These are phyloP conservation scores for Metrosideros polymorpha DNA, from an alignment of 441 rosid genomes.

Conservation along the genomic window DNA sequence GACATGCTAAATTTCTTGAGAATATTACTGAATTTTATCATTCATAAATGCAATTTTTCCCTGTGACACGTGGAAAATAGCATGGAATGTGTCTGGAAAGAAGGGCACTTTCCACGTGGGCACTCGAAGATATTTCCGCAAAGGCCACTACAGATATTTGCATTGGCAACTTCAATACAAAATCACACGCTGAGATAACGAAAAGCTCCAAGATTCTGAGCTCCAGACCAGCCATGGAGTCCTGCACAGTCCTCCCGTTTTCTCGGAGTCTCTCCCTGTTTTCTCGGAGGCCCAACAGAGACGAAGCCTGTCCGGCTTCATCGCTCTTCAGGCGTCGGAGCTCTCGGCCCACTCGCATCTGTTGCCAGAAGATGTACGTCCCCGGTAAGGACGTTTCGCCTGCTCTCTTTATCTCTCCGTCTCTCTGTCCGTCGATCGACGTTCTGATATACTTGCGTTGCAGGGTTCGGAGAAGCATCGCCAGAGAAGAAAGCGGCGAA, in stretches of 20 bases:
- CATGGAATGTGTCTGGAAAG: background rate
- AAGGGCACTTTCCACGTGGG: background rate
- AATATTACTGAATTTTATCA: background rate
- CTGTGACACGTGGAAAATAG: background rate
- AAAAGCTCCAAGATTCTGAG: background rate
- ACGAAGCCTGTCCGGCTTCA: slow-evolving; percentile 5
- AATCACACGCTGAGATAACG: background rate
- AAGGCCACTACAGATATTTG: background rate
- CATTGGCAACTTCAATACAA: background rate
- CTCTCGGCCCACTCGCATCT: slow-evolving; percentile 16
- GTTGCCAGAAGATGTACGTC: slow-evolving; percentile 78
- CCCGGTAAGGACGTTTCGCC: slow-evolving; percentile 44
- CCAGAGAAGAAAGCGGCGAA: slow-evolving; percentile 75
- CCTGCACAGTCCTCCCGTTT: slow-evolving; percentile 26
- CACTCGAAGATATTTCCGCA: background rate
- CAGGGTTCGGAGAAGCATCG: slow-evolving; percentile 87
- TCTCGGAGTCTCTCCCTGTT: slow-evolving; percentile 20
- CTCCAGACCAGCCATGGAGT: slow-evolving; percentile 23
- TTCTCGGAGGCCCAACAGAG: slow-evolving; percentile 16
- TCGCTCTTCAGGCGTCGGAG: slow-evolving; percentile 8
- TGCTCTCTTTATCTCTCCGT: background rate
- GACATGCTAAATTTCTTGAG: background rate
- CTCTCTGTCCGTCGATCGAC: background rate
- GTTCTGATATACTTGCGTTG: background rate
- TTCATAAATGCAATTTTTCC: background rate